Conservation (phyloP, 495 filamentous ascomycete genomes). For the Lentithecium fluviatile region DNA sequence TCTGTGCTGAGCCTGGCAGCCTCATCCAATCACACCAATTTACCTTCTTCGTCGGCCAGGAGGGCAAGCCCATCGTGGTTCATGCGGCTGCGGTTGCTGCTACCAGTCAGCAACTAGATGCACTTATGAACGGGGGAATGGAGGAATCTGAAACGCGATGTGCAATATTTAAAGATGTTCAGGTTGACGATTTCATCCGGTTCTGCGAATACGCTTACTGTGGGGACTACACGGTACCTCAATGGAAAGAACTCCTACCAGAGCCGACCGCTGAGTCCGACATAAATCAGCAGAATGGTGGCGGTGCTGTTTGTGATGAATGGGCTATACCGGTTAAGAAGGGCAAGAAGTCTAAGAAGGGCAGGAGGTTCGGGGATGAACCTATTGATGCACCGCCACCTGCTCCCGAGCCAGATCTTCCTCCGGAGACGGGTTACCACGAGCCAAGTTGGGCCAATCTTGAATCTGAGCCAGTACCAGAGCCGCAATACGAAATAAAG, state of each 20-base stretch:
- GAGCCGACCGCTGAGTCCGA: neutral
- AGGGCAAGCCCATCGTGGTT: conserved; percentile 18
- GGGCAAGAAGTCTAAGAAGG: no score
- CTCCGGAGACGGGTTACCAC: no score
- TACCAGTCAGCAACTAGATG: conserved; percentile 2
- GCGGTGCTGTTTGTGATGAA: neutral
- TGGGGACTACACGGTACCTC: conserved; percentile 23
- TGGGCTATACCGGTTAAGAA: no score
- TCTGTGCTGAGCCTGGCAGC: conserved; percentile 4
- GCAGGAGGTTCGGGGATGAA: no score
- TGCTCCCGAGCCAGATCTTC: no score
- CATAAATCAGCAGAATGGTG: neutral
- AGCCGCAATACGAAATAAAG: neutral
- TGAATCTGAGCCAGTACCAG: neutral
- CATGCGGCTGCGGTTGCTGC: conserved; percentile 26
- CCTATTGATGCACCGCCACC: no score
- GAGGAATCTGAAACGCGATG: conserved; percentile 15
- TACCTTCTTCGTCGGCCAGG: conserved; percentile 25
- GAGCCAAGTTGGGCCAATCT: no score
- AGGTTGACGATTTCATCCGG: conserved; percentile 25
- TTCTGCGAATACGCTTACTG: conserved; percentile 32
- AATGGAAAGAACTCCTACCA: conserved; percentile 1
- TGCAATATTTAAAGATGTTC: conserved; percentile 9
- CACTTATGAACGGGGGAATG: conserved; percentile 26
- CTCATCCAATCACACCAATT: conserved; percentile 20